Conservation (phyloP, 768 basidiomycete species). For the Serendipita sp. region DNA sequence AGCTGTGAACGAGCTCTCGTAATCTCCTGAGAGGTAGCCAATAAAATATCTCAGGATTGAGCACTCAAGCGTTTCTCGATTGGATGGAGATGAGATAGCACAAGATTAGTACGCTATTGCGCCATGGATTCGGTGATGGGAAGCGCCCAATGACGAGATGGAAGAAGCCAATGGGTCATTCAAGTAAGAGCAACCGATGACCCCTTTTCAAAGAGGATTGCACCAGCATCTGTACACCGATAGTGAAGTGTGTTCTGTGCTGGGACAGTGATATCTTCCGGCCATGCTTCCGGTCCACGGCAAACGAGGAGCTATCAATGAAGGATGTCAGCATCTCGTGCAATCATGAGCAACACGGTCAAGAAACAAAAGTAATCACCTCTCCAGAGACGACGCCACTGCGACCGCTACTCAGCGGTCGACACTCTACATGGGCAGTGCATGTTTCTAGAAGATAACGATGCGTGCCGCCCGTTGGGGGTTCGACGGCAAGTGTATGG, state of each 20-base stretch:
- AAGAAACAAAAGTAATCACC: not conserved
- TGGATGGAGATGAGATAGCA: not conserved
- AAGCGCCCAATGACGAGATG: too few relatives aligned
- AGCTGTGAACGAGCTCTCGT: too few relatives aligned
- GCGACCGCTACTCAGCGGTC: not conserved
- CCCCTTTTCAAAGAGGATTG: conserved; percentile 1
- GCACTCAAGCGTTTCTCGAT: not conserved
- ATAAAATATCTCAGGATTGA: too few relatives aligned
- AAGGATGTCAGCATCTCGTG: not conserved
- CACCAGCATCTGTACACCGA: not conserved
- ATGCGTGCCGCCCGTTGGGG: not conserved
- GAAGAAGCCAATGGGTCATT: too few relatives aligned
- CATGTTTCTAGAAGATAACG: not conserved
- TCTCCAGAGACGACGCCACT: not conserved
- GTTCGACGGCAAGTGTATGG: not conserved
- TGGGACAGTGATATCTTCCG: not conserved
- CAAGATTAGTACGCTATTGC: not conserved
- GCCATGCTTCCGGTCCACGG: conserved; percentile 2
- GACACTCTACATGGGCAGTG: not conserved
- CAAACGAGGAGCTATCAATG: not conserved
- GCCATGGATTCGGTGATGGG: not conserved
- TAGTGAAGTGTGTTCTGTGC: not conserved
- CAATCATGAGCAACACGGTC: too few relatives aligned
- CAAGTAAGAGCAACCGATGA: not conserved
- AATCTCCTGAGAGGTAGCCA: too few relatives aligned